Base-by-base conservation (phyloP, 2,329 filamentous ascomycete genomes). In the Colletotrichum acutatum region DNA sequence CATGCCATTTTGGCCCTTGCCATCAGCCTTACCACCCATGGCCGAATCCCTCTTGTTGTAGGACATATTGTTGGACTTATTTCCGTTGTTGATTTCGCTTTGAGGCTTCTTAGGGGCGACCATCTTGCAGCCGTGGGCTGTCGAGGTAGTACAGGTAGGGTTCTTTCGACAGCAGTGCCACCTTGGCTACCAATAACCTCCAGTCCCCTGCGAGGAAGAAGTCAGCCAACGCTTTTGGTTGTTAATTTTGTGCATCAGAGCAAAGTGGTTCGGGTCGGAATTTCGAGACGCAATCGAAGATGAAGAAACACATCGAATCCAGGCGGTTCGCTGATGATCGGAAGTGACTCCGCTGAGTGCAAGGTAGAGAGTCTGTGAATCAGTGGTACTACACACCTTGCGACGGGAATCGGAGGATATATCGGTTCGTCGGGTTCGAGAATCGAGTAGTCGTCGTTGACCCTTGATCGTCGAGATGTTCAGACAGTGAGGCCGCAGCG, bases 1-100 rank as follows among this genome's bases (percentile, higher is more conserved):
- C 79, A 76, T 79, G 85, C 85, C 84, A 76, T 86, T 86, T 46
- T 80, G 77, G 24, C 75, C 74, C 76, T 82, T 83, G 68, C 77
- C 78, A 11, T 84, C 81, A 66, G 75, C 78, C 76, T 84, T 86
- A 67, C 53, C 59, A 37, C 76, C 75, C 66, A 76, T 79, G 74
- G 78, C 70, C 37, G 71, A 71, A 59, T 85, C 83, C 76, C 84
- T 84, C 79, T 83, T 84, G 24, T 81, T 78, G 62, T 78, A 76
- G 68, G 83, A 80, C 83, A 84, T 84, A 24, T 78, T 79, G 74
- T 71, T 64, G 19, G 57, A 37, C 60, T 74, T 73, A 59, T 68
- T 74, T 59, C 72, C 37, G 67, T 65, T 68, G 16, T 74, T 74
- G 14, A 74, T 68, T 12, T 74, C 71, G 49, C 68, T 64, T 22